phyloP scores from a whole-genome alignment of 768 basidiomycete genomes.

The Mycena leptocephala region DNA sequence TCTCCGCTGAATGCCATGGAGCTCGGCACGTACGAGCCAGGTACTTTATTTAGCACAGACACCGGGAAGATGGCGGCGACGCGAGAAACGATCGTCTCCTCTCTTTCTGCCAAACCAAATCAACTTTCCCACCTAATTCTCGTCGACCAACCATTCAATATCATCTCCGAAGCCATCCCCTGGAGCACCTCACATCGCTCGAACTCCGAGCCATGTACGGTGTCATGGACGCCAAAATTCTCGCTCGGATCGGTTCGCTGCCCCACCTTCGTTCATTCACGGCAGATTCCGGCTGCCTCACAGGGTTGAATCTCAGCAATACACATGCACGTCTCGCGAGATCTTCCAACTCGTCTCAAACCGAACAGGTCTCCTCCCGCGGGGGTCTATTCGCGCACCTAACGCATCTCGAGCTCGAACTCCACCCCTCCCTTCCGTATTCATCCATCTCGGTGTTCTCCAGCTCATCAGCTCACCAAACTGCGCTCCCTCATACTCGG shows the following conservation, averaged over 20 bases:
- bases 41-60: neutral
- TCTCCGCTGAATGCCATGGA: neutral
- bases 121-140: neutral
- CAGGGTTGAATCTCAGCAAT: neutral
- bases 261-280: constrained; percentile 1
- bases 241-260: neutral
- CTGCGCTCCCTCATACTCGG: neutral
- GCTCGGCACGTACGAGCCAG: constrained; percentile 16
- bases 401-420: neutral
- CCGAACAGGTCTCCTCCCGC: neutral
- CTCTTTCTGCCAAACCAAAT: neutral
- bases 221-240: neutral
- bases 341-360: no score
- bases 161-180: neutral
- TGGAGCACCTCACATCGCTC: neutral
- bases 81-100: neutral
- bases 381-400: neutral
- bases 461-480: neutral
- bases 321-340: neutral
- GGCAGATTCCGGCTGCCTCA: neutral
- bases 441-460: neutral
- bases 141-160: neutral
- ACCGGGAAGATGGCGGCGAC: neutral
- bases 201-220: neutral
- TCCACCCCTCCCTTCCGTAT: neutral